phyloP scores from a whole-genome alignment of 331 rosid species.

The Rosa hybrid region DNA sequence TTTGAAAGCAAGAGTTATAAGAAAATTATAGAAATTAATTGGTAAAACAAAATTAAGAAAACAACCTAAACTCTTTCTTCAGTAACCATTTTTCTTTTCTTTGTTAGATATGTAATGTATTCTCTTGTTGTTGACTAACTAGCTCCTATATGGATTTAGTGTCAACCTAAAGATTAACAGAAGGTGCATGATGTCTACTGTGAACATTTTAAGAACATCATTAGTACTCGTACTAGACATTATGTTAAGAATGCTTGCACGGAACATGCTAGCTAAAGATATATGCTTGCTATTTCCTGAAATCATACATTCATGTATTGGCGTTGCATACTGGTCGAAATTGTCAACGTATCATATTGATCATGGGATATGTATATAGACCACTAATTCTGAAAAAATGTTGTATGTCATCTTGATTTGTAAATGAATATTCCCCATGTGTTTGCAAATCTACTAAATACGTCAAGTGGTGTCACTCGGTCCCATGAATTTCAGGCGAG shows the following conservation, averaged over 20 bases:
- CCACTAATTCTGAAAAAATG: too few relatives aligned
- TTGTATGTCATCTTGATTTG: too few relatives aligned
- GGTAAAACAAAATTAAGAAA: not conserved
- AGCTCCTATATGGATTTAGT: not conserved
- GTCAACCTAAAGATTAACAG: not conserved
- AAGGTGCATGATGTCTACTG: conserved; percentile 6
- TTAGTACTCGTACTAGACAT: not conserved
- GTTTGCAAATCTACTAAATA: too few relatives aligned
- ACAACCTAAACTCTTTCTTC: not conserved
- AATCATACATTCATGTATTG: not conserved
- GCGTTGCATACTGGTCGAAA: not conserved
- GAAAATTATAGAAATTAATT: not conserved
- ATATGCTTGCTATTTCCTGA: not conserved
- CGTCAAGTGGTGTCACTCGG: too few relatives aligned
- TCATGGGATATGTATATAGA: not conserved
- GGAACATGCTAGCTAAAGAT: not conserved
- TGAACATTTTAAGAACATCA: conserved; percentile 17
- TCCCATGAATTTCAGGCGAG: too few relatives aligned
- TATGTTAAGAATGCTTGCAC: conserved; percentile 6
- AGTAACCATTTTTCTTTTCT: not conserved
- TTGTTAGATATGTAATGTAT: too few relatives aligned
- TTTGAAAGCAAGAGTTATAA: not conserved
- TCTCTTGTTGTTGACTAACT: not conserved
- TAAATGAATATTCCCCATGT: too few relatives aligned
- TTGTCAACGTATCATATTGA: too few relatives aligned